Conservation (phyloP, 176 grass and related monocot genomes). For the Aegilops sharonensis region DNA sequence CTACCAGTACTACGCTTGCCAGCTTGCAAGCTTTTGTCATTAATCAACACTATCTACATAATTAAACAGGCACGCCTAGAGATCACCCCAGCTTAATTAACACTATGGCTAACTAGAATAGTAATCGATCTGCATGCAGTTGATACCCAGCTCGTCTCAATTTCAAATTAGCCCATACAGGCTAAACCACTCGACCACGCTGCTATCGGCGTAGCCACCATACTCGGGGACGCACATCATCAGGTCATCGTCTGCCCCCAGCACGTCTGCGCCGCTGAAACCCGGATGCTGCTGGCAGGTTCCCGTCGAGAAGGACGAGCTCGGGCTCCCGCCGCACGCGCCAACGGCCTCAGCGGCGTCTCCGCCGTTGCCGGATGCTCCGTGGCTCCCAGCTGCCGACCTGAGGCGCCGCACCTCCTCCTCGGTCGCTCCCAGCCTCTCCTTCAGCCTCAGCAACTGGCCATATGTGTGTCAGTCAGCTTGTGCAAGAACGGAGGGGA, state of each 20-base stretch:
- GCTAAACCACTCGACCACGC: conserved; percentile 45
- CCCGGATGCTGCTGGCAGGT: conserved; percentile 51
- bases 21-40: conserved; percentile 37
- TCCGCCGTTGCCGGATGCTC: conserved; percentile 23
- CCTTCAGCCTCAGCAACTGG: conserved; percentile 79
- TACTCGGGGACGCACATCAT: conserved; percentile 37
- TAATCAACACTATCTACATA: conserved; percentile 39
- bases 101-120: conserved; percentile 31
- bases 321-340: conserved; percentile 51
- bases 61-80: conserved; percentile 32
- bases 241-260: conserved; percentile 32
- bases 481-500: neutral
- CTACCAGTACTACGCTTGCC: conserved; percentile 1
- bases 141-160: neutral
- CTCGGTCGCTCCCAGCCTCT: conserved; percentile 53
- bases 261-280: neutral
- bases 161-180: conserved; percentile 39
- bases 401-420: conserved; percentile 59
- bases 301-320: conserved; percentile 69
- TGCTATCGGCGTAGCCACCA: conserved; percentile 30
- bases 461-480: neutral
- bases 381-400: conserved; percentile 8
- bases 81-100: conserved; percentile 22
- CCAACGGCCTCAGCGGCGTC: conserved; percentile 1
- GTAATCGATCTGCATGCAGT: neutral